Conservation (phyloP, 768 basidiomycete species). For the Leccinum longicurvipes region DNA sequence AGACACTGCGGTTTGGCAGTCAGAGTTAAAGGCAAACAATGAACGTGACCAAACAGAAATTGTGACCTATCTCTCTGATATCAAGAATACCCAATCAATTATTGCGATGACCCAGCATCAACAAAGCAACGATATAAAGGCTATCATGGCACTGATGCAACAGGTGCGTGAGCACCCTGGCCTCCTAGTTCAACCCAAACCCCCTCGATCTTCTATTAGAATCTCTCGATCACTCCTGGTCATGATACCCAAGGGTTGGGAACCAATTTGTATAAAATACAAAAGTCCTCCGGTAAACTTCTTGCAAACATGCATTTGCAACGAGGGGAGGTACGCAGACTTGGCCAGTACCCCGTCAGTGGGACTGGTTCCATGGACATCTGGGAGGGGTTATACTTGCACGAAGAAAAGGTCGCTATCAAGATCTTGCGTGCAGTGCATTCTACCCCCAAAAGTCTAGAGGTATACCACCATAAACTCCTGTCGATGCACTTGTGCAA, state of each 20-base stretch:
- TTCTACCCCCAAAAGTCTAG: constrained; percentile 41
- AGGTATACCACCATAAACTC: constrained; percentile 30
- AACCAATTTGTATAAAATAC: constrained; percentile 49
- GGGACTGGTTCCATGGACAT: constrained; percentile 55
- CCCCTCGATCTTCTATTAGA: constrained; percentile 21
- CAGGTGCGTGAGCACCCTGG: constrained; percentile 28
- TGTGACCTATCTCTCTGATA: constrained; percentile 41
- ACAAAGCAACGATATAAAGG: constrained; percentile 34
- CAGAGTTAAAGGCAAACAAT: constrained; percentile 36
- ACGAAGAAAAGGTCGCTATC: constrained; percentile 53
- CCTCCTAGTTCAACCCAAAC: background rate
- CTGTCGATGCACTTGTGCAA: constrained; percentile 2
- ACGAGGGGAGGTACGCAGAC: constrained; percentile 49
- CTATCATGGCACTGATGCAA: constrained; percentile 51
- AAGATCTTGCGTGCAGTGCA: constrained; percentile 53
- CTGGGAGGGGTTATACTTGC: constrained; percentile 53
- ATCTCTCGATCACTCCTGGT: constrained; percentile 16
- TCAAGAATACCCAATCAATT: constrained; percentile 39
- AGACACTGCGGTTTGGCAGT: constrained; percentile 49
- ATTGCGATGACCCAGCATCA: constrained; percentile 33
- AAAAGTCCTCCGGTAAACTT: constrained; percentile 42
- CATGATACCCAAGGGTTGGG: constrained; percentile 41
- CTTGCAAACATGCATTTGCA: constrained; percentile 49
- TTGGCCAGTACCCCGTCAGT: constrained; percentile 47
- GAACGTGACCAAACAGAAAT: constrained; percentile 44